Conservation (phyloP, 1,284 basidiomycete species). For the Fomes fomentarius region DNA sequence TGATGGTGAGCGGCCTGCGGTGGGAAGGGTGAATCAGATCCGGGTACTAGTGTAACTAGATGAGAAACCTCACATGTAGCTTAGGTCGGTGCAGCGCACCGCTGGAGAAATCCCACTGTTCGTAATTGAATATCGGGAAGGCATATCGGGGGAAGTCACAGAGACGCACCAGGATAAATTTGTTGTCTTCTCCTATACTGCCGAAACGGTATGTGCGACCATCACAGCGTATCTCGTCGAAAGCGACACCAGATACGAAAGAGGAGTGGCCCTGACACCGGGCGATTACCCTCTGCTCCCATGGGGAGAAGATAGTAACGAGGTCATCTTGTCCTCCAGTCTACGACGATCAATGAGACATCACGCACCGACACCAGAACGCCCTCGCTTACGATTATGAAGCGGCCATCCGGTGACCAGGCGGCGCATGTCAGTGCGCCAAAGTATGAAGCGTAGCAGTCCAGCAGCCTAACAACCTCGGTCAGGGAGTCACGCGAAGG, state of each 20-base stretch:
- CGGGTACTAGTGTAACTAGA: neutral
- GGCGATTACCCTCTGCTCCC: constrained; percentile 92
- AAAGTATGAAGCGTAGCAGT: constrained; percentile 92
- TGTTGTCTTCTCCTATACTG: constrained; percentile 94
- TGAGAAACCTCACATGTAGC: constrained; percentile 40
- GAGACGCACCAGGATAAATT: constrained; percentile 74
- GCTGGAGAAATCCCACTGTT: constrained; percentile 90
- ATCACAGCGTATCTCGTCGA: constrained; percentile 87
- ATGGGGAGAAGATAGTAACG: constrained; percentile 89
- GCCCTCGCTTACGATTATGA: constrained; percentile 69
- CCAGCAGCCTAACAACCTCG: constrained; percentile 64
- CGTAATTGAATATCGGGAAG: neutral
- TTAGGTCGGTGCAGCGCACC: constrained; percentile 78
- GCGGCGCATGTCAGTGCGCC: constrained; percentile 87
- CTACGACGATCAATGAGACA: constrained; percentile 35
- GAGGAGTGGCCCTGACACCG: constrained; percentile 96
- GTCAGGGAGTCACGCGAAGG: neutral
- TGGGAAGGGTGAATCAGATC: neutral
- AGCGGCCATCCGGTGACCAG: constrained; percentile 95
- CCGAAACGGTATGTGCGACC: constrained; percentile 90
- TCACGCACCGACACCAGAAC: neutral
- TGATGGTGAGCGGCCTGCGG: constrained; percentile 60
- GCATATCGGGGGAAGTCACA: neutral
- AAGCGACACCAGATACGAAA: constrained; percentile 88
- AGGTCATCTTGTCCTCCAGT: constrained; percentile 94